These are phyloP conservation scores for Russula brevipes DNA, from an alignment of 768 basidiomycete genomes.

Conservation along the genomic window DNA sequence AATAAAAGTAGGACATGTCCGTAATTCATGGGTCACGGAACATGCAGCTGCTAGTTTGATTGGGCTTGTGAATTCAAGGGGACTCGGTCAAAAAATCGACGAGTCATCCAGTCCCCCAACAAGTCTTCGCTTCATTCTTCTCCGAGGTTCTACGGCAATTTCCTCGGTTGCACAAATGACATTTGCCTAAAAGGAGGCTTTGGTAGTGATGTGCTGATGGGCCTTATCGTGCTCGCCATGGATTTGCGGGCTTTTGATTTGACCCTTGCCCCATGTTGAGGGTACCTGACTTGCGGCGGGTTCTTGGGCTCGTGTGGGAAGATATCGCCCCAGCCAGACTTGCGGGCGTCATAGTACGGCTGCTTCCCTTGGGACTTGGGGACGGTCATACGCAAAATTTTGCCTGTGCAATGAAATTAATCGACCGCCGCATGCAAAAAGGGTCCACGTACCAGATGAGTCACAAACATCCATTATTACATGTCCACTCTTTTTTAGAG, in stretches of 20 bases:
- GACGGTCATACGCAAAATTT: conserved; percentile 86
- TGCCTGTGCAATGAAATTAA: conserved; percentile 45
- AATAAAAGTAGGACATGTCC: background rate
- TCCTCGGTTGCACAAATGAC: background rate
- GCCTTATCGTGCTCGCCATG: background rate
- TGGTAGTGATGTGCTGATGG: background rate
- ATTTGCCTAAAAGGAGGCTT: background rate
- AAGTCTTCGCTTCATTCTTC: background rate
- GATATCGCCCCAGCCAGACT: conserved; percentile 89
- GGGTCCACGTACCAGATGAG: conserved; percentile 53
- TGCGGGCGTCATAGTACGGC: conserved; percentile 89
- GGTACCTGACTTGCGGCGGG: conserved; percentile 54
- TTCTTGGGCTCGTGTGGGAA: conserved; percentile 91
- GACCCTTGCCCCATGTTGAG: conserved; percentile 37
- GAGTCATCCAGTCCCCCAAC: background rate
- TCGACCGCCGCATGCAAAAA: background rate
- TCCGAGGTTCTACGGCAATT: background rate
- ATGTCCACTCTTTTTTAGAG: conserved; percentile 87
- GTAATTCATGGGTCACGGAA: background rate
- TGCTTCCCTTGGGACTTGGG: conserved; percentile 96
- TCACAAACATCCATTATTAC: conserved; percentile 88
- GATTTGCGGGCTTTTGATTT: conserved; percentile 26
- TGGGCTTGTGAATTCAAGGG: background rate
- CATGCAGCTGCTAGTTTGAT: background rate
- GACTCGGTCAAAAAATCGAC: background rate